phyloP scores from a whole-genome alignment of 768 basidiomycete genomes.

The Omphalotus guepiniiformis region DNA sequence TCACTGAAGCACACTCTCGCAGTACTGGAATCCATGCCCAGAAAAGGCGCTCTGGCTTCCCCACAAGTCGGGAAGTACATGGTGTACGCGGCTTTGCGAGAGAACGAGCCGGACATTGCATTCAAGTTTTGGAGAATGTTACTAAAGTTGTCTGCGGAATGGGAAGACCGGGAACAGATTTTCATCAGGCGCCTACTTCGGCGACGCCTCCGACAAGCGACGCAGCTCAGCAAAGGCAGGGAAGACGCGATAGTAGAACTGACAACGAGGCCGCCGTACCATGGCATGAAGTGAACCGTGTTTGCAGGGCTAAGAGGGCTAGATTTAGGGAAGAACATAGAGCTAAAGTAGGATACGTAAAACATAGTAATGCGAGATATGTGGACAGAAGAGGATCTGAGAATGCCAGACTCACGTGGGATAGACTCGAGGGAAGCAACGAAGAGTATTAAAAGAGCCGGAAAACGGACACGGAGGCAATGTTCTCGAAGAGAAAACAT shows the following conservation, averaged over 20 bases:
- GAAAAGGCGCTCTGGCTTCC: slow-evolving; percentile 33
- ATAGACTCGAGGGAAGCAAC: slow-evolving; percentile 10
- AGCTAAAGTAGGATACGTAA: neutral
- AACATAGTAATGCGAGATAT: slow-evolving; percentile 1
- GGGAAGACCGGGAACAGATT: slow-evolving; percentile 44
- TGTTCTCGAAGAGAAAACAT: slow-evolving; percentile 6
- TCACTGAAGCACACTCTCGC: slow-evolving; percentile 39
- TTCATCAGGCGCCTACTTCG: slow-evolving; percentile 37
- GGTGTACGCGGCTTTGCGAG: slow-evolving; percentile 44
- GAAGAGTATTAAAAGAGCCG: slow-evolving; percentile 8
- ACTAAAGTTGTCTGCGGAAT: slow-evolving; percentile 39
- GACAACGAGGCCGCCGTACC: slow-evolving; percentile 1
- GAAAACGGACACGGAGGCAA: neutral
- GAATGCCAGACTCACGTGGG: slow-evolving; percentile 11
- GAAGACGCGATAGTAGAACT: neutral
- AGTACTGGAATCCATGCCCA: slow-evolving; percentile 35
- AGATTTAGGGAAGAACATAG: neutral
- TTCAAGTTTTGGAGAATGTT: slow-evolving; percentile 57
- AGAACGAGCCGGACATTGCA: slow-evolving; percentile 47
- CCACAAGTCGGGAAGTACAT: slow-evolving; percentile 49
- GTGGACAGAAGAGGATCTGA: slow-evolving; percentile 1
- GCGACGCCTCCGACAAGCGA: slow-evolving; percentile 21
- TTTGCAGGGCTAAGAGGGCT: neutral
- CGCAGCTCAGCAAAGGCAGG: neutral
- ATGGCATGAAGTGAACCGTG: slow-evolving; percentile 1